phyloP scores from a whole-genome alignment of 2,329 filamentous ascomycete species.

The Paracorniculantispora psalliotae region DNA sequence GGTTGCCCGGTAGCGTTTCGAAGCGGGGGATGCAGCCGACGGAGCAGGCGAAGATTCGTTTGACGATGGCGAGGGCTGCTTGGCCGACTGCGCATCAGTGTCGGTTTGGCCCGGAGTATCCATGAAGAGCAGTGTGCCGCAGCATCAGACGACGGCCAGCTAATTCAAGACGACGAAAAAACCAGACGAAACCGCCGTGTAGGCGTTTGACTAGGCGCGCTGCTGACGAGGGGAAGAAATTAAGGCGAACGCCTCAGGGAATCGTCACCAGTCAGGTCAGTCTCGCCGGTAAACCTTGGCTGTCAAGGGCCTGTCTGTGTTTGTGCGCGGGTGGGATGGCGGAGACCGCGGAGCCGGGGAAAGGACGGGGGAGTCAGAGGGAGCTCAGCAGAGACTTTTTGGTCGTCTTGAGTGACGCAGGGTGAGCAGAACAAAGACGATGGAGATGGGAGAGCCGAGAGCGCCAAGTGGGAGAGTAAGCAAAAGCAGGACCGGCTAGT shows the following conservation, averaged over 20 bases:
- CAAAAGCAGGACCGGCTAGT: neutral
- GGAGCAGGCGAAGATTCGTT: constrained; percentile 12
- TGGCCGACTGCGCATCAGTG: constrained; percentile 2
- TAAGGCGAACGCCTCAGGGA: neutral
- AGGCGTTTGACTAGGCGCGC: neutral
- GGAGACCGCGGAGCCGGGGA: constrained; percentile 3
- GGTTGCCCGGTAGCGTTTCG: constrained; percentile 30
- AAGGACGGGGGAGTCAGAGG: neutral
- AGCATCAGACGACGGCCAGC: neutral
- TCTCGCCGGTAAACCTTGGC: no score
- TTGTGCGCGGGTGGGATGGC: neutral
- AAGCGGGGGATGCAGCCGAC: constrained; percentile 18
- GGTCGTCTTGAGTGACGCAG: no score
- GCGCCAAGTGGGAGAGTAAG: neutral
- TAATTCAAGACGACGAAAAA: neutral
- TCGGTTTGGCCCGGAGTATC: constrained; percentile 1
- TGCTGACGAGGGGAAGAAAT: neutral
- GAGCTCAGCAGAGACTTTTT: neutral
- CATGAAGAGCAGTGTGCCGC: constrained; percentile 2
- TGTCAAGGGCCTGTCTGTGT: neutral
- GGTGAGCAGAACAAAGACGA: neutral
- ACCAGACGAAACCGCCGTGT: neutral
- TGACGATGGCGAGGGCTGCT: constrained; percentile 11
- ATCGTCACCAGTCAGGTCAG: neutral
- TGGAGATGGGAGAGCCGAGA: neutral